Conservation (phyloP, 208 protist species). For the Wallacemonas rigidus region DNA sequence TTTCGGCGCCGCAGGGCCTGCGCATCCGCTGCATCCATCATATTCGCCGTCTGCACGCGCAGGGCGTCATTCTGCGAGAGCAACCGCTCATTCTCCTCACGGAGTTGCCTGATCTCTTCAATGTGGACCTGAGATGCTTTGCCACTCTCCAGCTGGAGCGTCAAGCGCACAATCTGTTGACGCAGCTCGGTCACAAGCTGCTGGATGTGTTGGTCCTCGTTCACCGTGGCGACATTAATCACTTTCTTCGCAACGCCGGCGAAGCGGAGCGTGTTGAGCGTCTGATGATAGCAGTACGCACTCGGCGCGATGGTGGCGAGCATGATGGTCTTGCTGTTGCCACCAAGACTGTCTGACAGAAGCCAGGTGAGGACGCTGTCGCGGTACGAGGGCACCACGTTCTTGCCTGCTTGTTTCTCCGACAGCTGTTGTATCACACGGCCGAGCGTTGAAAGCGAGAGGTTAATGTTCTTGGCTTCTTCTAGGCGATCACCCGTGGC, state of each 20-base stretch:
- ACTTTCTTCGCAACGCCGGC: slow-evolving; percentile 83
- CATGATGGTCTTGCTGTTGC: slow-evolving; percentile 91
- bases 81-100: slow-evolving; percentile 51
- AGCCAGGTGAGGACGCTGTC: slow-evolving; percentile 90
- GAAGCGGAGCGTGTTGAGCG: slow-evolving; percentile 88
- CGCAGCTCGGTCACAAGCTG: slow-evolving; percentile 72
- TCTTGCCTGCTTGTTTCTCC: slow-evolving; percentile 65
- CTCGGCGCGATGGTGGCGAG: slow-evolving; percentile 84
- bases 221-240: slow-evolving; percentile 84
- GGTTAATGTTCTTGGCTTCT: slow-evolving; percentile 97
- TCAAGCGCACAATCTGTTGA: slow-evolving; percentile 78
- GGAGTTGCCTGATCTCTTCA: slow-evolving; percentile 50
- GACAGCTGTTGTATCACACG: slow-evolving; percentile 89
- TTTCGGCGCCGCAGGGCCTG: slow-evolving; percentile 43
- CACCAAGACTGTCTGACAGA: slow-evolving; percentile 81
- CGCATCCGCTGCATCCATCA: slow-evolving; percentile 45
- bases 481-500: slow-evolving; percentile 90
- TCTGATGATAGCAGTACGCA: slow-evolving; percentile 83
- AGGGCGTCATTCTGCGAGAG: slow-evolving; percentile 42
- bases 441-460: slow-evolving; percentile 92
- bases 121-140: slow-evolving; percentile 60
- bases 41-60: slow-evolving; percentile 31
- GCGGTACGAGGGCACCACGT: slow-evolving; percentile 81
- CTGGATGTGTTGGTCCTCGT: slow-evolving; percentile 83
- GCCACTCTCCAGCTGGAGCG: slow-evolving; percentile 75